phyloP scores from a whole-genome alignment of 768 basidiomycete genomes.

The Dioszegia crocea region DNA sequence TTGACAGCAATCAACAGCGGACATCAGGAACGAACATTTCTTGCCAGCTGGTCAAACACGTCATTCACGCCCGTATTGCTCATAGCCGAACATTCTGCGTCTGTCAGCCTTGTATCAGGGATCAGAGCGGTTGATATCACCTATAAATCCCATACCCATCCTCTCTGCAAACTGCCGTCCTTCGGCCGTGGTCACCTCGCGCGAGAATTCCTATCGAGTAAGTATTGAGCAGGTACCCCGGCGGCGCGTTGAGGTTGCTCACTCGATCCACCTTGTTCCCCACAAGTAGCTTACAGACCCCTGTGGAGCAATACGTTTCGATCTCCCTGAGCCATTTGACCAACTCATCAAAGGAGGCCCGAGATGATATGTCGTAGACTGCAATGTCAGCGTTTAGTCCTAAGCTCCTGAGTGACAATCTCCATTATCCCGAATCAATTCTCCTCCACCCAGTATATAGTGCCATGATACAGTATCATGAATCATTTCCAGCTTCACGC shows the following conservation, averaged over 20 bases:
- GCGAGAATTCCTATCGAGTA: slow-evolving; percentile 69
- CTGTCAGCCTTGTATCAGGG: too few relatives aligned
- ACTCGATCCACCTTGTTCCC: slow-evolving; percentile 89
- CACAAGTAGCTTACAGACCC: slow-evolving; percentile 89
- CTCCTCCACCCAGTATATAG: too few relatives aligned
- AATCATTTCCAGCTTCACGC: too few relatives aligned
- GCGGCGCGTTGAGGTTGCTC: neutral
- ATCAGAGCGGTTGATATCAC: too few relatives aligned
- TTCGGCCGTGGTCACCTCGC: slow-evolving; percentile 76
- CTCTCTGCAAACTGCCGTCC: slow-evolving; percentile 73
- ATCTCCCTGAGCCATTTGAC: slow-evolving; percentile 85
- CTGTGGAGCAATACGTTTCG: slow-evolving; percentile 80
- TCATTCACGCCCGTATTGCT: slow-evolving; percentile 77
- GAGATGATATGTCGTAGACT: slow-evolving; percentile 94
- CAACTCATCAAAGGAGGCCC: slow-evolving; percentile 90
- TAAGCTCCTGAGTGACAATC: too few relatives aligned
- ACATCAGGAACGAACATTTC: slow-evolving; percentile 56
- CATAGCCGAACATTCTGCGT: slow-evolving; percentile 85
- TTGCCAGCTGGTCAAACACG: slow-evolving; percentile 71
- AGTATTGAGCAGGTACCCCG: neutral
- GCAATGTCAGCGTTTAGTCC: neutral
- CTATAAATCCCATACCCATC: slow-evolving; percentile 76
- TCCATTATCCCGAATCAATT: too few relatives aligned
- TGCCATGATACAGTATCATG: too few relatives aligned
- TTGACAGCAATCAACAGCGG: neutral